phyloP scores from a whole-genome alignment of 2,329 filamentous ascomycete genomes.

The Bipolaris oryzae region DNA sequence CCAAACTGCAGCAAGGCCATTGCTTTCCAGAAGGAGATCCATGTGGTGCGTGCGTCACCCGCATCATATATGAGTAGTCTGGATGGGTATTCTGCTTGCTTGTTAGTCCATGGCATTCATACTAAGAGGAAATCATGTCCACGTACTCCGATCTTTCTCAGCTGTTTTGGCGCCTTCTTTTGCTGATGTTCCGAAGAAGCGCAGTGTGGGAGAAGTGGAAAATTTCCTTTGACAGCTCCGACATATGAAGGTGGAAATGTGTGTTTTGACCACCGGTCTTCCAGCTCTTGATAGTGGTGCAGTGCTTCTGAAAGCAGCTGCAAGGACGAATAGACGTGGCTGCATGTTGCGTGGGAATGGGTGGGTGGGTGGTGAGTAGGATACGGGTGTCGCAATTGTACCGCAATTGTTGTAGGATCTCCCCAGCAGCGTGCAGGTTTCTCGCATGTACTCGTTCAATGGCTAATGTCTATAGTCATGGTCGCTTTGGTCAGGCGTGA shows the following conservation, averaged over 20 bases:
- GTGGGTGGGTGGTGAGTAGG: neutral
- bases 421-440: neutral
- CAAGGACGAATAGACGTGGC: slow-evolving; percentile 28
- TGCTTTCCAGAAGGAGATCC: slow-evolving; percentile 47
- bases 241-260: slow-evolving; percentile 30
- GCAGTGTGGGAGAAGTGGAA: slow-evolving; percentile 34
- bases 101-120: neutral
- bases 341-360: slow-evolving; percentile 33
- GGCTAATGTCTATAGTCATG: neutral
- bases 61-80: slow-evolving; percentile 47
- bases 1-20: slow-evolving; percentile 45
- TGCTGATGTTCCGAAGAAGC: slow-evolving; percentile 20
- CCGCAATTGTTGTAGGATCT: neutral
- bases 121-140: rapidly evolving
- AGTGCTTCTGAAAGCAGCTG: slow-evolving; percentile 28
- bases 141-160: slow-evolving; percentile 33
- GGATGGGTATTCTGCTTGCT: slow-evolving; percentile 30
- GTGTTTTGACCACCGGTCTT: slow-evolving; percentile 2
- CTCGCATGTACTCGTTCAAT: neutral
- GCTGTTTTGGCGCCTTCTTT: slow-evolving; percentile 27
- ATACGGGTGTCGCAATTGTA: neutral
- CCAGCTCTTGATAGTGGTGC: slow-evolving; percentile 10
- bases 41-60: slow-evolving; percentile 44
- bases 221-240: slow-evolving; percentile 40
- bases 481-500: neutral